These are phyloP conservation scores for Citrus sp. DNA, from an alignment of 345 rosid species.

Conservation along the genomic window DNA sequence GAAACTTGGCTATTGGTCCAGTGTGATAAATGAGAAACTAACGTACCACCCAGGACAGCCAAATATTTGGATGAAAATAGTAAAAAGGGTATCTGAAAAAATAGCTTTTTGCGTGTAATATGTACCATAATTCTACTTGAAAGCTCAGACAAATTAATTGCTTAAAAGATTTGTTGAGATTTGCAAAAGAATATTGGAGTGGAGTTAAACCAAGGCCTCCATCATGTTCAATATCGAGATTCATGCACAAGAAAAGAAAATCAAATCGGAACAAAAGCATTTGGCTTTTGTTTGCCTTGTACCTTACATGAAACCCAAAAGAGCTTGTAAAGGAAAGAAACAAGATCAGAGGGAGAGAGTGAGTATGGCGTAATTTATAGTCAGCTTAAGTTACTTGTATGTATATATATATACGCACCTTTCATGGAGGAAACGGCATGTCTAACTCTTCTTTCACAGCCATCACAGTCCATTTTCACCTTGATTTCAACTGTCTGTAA, in stretches of 20 bases:
- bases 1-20: not conserved
- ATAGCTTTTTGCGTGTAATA: not conserved
- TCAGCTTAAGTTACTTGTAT: not conserved
- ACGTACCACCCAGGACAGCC: not conserved
- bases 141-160: not conserved
- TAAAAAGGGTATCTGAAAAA: not conserved
- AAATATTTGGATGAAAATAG: not conserved
- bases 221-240: too few species aligned
- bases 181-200: not conserved
- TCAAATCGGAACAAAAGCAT: not conserved
- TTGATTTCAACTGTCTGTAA: conserved; percentile 53
- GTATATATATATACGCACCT: conserved; percentile 17
- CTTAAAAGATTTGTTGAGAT: not conserved
- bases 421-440: conserved; percentile 42
- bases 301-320: not conserved
- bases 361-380: not conserved
- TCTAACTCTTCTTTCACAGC: conserved; percentile 50
- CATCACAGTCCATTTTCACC: conserved; percentile 64
- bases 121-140: not conserved
- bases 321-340: not conserved
- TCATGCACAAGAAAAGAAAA: not conserved
- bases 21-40: not conserved
- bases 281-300: not conserved
- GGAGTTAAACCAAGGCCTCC: not conserved
- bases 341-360: too few species aligned